Evolutionary conservation across 2,329 filamentous ascomycete species (phyloP), one percentile per base, ranked within the genome.

Genomic region (Trichoderma breve): DNA sequence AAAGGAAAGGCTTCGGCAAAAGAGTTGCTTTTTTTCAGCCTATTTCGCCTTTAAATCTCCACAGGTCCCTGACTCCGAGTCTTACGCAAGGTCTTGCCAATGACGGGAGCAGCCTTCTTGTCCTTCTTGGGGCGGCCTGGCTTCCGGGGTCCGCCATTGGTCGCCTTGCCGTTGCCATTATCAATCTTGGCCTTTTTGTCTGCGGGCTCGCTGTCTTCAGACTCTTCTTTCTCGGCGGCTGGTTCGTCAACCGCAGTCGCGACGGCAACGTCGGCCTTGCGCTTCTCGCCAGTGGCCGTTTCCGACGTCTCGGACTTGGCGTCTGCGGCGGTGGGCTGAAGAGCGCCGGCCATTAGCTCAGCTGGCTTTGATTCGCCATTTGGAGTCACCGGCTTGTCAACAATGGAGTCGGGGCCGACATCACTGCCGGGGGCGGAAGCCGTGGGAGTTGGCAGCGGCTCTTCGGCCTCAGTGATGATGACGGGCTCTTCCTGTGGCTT

Each of bases 181-280:
- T 82, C 80, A 7, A 81, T 78, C 74, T 82, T 84, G 67, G 79
- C 78, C 74, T 85, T 85, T 76, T 85, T 85, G 57, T 80, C 80
- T 2, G 76, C 73, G 3, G 78, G 78, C 71, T 79, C 79, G 6
- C 75, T 73, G 26, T 80, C 76, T 5, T 77, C 75, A 9, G 75
- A 77, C 8, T 77, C 75, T 43, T 78, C 65, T 21, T 80, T 76
- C 28, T 75, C 68, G 6, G 73, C 53, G 7, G 70, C 66, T 60
- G 69, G 61, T 60, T 75, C 71, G 71, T 79, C 75, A 28, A 3
- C 2, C n/a, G 47, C 47, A 32, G 57, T 21, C 30, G 72, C 74
- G 72, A 71, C 77, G 71, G 78, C 75, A 21, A 67, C 74, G 71
- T 73, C 77, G 15, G 30, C 65, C 76, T 85, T 86, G 75, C 84